Percentiles rank a stretch among this genome's conserved stretches.
phyloP scores from a whole-genome alignment of 495 filamentous ascomycete species.

The Clavariopsis aquatica region DNA sequence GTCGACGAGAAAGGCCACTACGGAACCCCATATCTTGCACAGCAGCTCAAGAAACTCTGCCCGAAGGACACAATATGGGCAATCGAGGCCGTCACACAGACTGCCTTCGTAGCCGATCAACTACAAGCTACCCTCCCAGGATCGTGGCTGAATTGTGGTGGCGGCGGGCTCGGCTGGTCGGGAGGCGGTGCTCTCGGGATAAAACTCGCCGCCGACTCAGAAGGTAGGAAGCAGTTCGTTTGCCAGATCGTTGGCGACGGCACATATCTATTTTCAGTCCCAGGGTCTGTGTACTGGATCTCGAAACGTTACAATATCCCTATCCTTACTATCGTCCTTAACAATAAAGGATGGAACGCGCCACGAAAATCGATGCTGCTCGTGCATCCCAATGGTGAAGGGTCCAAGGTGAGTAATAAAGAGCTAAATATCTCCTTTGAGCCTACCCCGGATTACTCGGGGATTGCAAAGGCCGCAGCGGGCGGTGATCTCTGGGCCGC shows the following conservation, averaged over 20 bases:
- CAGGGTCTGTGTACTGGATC: conserved; percentile 93
- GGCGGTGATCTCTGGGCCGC: conserved; percentile 58
- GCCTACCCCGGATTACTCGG: conserved; percentile 83
- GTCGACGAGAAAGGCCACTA: conserved; percentile 64
- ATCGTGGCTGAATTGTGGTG: conserved; percentile 90
- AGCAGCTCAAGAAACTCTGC: conserved; percentile 61
- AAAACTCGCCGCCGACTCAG: conserved; percentile 74
- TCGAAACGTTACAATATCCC: conserved; percentile 81
- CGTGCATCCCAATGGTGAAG: conserved; percentile 45
- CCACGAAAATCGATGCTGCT: conserved; percentile 43
- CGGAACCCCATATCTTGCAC: conserved; percentile 69
- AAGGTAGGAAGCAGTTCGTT: conserved; percentile 78
- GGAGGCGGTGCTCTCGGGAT: conserved; percentile 75
- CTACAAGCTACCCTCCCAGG: conserved; percentile 75
- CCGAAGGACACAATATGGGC: conserved; percentile 75
- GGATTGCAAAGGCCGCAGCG: conserved; percentile 86
- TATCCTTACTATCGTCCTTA: conserved; percentile 85
- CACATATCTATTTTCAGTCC: conserved; percentile 83
- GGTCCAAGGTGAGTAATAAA: conserved; percentile 73
- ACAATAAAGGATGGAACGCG: conserved; percentile 74
- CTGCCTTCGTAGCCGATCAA: conserved; percentile 75
- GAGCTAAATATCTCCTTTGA: conserved; percentile 89
- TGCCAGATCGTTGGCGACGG: conserved; percentile 93
- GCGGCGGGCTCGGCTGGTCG: conserved; percentile 93
- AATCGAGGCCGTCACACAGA: conserved; percentile 87